These are phyloP conservation scores for Coriolopsis trogii DNA, from an alignment of 1,284 basidiomycete species.

Conservation along the genomic window DNA sequence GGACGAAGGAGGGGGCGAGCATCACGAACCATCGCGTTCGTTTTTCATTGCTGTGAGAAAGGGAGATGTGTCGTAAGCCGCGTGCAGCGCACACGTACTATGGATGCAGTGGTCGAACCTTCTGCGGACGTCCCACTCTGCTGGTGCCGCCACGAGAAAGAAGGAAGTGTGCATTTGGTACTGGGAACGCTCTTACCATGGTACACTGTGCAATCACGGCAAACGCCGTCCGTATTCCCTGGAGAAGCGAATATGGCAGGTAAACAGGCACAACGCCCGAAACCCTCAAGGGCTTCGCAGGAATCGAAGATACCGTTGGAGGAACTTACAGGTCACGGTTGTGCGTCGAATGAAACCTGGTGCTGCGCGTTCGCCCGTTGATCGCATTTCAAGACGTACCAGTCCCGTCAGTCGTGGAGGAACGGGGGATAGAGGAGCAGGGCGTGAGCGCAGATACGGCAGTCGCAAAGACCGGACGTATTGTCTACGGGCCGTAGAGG, in stretches of 20 bases:
- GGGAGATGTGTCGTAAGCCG: conserved; percentile 15
- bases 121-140: conserved; percentile 9
- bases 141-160: conserved; percentile 8
- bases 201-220: conserved; percentile 13
- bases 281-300: conserved; percentile 14
- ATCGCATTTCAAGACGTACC: too few species aligned
- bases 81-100: conserved; percentile 20
- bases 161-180: conserved; percentile 14
- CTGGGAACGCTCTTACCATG: conserved; percentile 12
- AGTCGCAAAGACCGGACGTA: too few species aligned
- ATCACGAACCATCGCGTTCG: conserved; percentile 27
- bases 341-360: neutral
- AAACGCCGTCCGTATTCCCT: conserved; percentile 19
- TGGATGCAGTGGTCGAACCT: conserved; percentile 6
- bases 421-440: too few species aligned
- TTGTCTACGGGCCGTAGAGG: neutral
- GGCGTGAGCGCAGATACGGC: too few species aligned
- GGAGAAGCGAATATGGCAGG: conserved; percentile 24
- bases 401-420: too few species aligned
- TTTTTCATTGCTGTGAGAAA: conserved; percentile 28
- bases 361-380: conserved; percentile 4
- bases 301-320: conserved; percentile 13
- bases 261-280: conserved; percentile 25
- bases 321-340: conserved; percentile 1
- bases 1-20: conserved; percentile 25